A percentile compares a stretch with the other conserved stretches of the same genome.
phyloP scores from a whole-genome alignment of 768 basidiomycete genomes.

The Leccinellum luteum region DNA sequence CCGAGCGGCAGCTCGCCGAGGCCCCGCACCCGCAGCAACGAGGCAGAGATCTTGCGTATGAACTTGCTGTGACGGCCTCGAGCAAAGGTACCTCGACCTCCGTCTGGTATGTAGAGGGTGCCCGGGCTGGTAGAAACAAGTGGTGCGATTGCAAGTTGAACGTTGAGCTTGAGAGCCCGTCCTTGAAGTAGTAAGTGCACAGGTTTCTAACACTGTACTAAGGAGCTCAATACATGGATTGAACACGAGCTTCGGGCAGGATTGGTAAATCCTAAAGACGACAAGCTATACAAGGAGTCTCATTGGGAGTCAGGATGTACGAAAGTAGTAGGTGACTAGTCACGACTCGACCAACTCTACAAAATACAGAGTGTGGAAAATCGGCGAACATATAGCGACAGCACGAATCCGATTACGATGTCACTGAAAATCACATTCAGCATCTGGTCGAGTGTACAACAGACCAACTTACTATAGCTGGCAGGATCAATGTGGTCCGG shows the following conservation, averaged over 20 bases:
- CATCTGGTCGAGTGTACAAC: neutral
- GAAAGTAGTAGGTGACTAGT: constrained; percentile 42
- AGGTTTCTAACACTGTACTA: no score
- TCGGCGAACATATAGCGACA: constrained; percentile 6
- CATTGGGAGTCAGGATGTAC: neutral
- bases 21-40: no score
- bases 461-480: constrained; percentile 77
- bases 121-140: constrained; percentile 1
- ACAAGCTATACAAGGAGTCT: constrained; percentile 42
- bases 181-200: no score
- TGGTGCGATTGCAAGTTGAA: no score
- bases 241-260: neutral
- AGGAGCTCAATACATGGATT: neutral
- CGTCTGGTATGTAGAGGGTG: no score
- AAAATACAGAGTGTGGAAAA: constrained; percentile 18
- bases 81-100: no score
- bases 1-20: no score
- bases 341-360: constrained; percentile 67
- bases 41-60: no score
- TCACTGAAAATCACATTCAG: constrained; percentile 32
- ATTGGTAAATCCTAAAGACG: neutral
- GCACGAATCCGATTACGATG: constrained; percentile 38
- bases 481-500: constrained; percentile 93
- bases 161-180: no score
- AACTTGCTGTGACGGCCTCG: no score